phyloP scores from a whole-genome alignment of 2,329 filamentous ascomycete species.

The Nemania sp. region DNA sequence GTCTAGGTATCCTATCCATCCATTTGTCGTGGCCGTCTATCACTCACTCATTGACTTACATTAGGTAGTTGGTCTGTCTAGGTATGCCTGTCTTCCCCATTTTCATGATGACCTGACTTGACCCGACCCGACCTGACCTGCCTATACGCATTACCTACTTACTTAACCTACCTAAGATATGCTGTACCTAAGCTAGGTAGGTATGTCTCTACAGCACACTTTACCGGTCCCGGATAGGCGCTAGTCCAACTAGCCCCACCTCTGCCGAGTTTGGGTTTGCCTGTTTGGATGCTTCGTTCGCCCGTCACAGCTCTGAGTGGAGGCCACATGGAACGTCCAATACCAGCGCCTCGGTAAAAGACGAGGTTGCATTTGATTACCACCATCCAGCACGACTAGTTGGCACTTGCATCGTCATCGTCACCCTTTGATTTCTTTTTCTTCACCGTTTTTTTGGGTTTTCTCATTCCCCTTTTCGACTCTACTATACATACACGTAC shows the following conservation, averaged over 20 bases:
- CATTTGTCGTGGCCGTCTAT: too few species aligned
- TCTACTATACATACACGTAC: background rate
- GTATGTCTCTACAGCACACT: too few species aligned
- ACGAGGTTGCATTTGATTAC: conserved; percentile 49
- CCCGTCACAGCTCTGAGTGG: background rate
- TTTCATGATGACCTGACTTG: background rate
- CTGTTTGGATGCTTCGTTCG: background rate
- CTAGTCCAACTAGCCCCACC: conserved; percentile 27
- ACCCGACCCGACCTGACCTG: background rate
- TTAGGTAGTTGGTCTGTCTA: background rate
- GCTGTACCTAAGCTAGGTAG: too few species aligned
- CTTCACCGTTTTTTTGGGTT: conserved; percentile 13
- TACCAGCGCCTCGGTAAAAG: conserved; percentile 35
- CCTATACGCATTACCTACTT: background rate
- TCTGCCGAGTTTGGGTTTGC: conserved; percentile 21
- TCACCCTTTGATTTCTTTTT: conserved; percentile 22
- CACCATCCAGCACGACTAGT: conserved; percentile 39
- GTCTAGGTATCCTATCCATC: background rate
- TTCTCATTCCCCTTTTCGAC: background rate
- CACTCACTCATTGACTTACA: too few species aligned
- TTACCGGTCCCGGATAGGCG: too few species aligned
- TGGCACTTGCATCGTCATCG: conserved; percentile 22
- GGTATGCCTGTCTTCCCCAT: background rate
- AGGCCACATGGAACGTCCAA: conserved; percentile 22
- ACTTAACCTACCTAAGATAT: conserved; percentile 4